These are phyloP conservation scores for Microsporum ferrugineum DNA, from an alignment of 2,329 filamentous ascomycete species.

Conservation along the genomic window DNA sequence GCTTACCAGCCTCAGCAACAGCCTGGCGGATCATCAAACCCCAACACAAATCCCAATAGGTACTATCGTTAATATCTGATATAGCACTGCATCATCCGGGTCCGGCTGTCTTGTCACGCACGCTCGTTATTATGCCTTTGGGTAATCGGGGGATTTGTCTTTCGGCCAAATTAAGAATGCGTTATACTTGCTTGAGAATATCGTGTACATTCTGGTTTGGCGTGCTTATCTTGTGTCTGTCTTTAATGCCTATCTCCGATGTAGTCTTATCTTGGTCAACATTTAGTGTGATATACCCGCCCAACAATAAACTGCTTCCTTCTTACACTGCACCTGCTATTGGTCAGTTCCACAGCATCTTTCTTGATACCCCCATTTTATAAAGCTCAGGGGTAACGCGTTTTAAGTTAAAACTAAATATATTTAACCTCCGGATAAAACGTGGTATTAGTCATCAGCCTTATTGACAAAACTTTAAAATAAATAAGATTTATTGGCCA, in stretches of 20 bases:
- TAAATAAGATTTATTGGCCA: background rate
- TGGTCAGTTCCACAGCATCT: no score
- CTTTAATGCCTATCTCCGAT: background rate
- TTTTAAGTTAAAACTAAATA: background rate
- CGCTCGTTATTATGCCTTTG: background rate
- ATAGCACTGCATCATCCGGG: background rate
- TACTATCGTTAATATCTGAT: constrained; percentile 23
- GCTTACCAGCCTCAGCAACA: constrained; percentile 27
- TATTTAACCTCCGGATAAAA: background rate
- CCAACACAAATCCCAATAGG: constrained; percentile 28
- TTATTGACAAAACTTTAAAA: background rate
- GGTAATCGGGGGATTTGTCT: background rate
- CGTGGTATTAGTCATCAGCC: background rate
- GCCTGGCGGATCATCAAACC: constrained; percentile 10
- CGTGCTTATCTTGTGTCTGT: background rate
- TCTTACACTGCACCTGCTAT: background rate
- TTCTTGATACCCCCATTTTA: no score
- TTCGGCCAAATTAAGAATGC: background rate
- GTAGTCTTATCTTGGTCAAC: background rate
- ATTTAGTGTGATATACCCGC: background rate
- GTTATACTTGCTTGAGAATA: background rate
- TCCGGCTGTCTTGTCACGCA: background rate
- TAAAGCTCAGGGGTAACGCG: background rate
- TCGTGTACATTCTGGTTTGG: background rate
- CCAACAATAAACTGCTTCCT: background rate